A percentile compares a stretch with the other conserved stretches of the same genome.
These are phyloP conservation scores for Malassezia restricta DNA, from an alignment of 1,284 basidiomycete genomes.

Conservation along the genomic window DNA sequence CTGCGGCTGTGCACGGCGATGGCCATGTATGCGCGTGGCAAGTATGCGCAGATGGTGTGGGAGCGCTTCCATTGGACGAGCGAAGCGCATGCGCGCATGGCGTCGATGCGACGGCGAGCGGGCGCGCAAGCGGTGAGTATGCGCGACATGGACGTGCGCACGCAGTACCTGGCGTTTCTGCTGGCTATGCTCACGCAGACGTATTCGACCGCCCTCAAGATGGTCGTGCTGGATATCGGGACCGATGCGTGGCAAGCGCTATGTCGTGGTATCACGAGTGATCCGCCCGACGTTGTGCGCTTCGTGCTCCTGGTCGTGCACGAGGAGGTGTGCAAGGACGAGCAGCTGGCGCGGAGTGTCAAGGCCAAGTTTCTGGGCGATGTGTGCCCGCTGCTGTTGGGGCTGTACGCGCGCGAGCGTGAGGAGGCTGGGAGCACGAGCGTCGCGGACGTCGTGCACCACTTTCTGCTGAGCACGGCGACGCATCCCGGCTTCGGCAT, in stretches of 20 bases:
- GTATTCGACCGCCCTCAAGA: conserved; percentile 22
- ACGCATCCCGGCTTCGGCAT: conserved; percentile 69
- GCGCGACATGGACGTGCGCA: conserved; percentile 31
- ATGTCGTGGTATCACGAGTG: conserved; percentile 19
- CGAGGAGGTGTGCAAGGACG: conserved; percentile 33
- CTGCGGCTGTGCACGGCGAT: conserved; percentile 28
- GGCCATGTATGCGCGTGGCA: conserved; percentile 26
- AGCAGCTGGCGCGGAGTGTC: conserved; percentile 22
- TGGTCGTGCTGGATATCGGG: conserved; percentile 21
- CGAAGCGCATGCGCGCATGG: conserved; percentile 25
- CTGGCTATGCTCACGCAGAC: conserved; percentile 30
- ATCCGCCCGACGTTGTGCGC: conserved; percentile 31
- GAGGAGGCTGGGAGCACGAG: conserved; percentile 21
- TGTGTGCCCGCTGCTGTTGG: conserved; percentile 25
- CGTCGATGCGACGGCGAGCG: conserved; percentile 21
- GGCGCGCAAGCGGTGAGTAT: conserved; percentile 16
- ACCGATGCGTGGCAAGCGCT: neutral
- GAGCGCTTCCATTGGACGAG: conserved; percentile 35
- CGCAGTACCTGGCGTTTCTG: conserved; percentile 36
- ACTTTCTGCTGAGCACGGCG: conserved; percentile 76
- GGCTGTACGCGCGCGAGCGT: conserved; percentile 29
- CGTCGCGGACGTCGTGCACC: conserved; percentile 67
- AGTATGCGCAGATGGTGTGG: conserved; percentile 23
- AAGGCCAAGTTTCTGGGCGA: conserved; percentile 37
- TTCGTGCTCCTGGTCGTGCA: conserved; percentile 31